phyloP scores from a whole-genome alignment of 768 basidiomycete genomes.

The Boletus subparvulus region DNA sequence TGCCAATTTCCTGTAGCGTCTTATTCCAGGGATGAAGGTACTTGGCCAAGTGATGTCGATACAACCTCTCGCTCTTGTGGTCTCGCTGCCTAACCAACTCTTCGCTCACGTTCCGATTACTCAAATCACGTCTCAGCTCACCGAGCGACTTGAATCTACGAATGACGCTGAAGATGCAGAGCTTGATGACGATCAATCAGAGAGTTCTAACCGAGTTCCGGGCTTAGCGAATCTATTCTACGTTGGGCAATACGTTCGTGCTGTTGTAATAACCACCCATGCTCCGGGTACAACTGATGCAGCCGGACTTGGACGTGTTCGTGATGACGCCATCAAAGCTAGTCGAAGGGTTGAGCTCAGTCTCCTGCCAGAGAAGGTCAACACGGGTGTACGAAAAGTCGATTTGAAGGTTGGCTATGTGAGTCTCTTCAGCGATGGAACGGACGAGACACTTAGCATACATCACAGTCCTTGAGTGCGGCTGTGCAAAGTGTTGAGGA shows the following conservation, averaged over 20 bases:
- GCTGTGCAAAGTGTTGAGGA: slow-evolving; percentile 87
- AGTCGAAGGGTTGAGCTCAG: slow-evolving; percentile 84
- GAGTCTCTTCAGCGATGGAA: slow-evolving; percentile 36
- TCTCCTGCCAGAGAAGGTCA: slow-evolving; percentile 80
- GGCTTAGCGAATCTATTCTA: slow-evolving; percentile 74
- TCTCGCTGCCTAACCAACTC: slow-evolving; percentile 95
- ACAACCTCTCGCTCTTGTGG: slow-evolving; percentile 83
- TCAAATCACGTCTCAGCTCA: slow-evolving; percentile 80
- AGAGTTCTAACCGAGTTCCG: slow-evolving; percentile 44
- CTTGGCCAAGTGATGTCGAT: slow-evolving; percentile 85
- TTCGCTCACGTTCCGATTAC: slow-evolving; percentile 94
- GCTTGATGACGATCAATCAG: slow-evolving; percentile 46
- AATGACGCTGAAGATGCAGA: slow-evolving; percentile 48
- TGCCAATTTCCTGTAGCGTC: slow-evolving; percentile 49
- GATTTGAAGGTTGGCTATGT: slow-evolving; percentile 79
- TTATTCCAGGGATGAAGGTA: slow-evolving; percentile 81
- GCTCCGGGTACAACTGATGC: slow-evolving; percentile 62
- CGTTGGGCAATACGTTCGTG: slow-evolving; percentile 84
- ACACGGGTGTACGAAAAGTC: slow-evolving; percentile 70
- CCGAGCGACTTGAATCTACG: slow-evolving; percentile 62
- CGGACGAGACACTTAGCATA: background rate
- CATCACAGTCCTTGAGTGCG: slow-evolving; percentile 64
- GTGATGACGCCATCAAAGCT: slow-evolving; percentile 65
- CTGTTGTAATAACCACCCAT: slow-evolving; percentile 69
- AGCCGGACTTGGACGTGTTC: slow-evolving; percentile 56